Base-by-base conservation (phyloP, 2,329 filamentous ascomycete species). In the Arthrobotrys entomopaga region DNA sequence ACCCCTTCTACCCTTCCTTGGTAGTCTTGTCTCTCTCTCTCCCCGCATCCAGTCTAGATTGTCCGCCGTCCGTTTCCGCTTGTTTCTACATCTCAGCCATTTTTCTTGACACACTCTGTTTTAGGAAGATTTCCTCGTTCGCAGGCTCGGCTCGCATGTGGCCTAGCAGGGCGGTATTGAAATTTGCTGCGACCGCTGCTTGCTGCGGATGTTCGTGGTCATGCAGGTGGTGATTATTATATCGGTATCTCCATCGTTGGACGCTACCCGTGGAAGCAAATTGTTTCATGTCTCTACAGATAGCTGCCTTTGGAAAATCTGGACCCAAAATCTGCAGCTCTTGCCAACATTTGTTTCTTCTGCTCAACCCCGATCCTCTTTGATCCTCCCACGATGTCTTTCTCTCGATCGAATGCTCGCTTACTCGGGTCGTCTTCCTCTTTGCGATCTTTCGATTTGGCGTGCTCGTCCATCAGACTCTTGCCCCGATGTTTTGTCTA, bases 341-440 rank as follows among this genome's bases (percentile, higher is more conserved):
- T 90, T 77, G 87, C 90, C 72, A 97, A 81, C 83, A 98, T 84
- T 78, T 97, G 91, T 78, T 87, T 87, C 77, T 90, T 87, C 83
- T 97, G 89, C 40, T 89, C 85, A 77, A 88, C 84, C 24, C 88
- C 90, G 61, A 97, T 88, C 79, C 87, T 88, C 16, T 88, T 87
- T 48, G 54, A 56, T 7, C 90, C 89, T 1, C 91, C 83, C 43
- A 88, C 90, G 88, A 98, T 97, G 81, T 98, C 95, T 83, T 97
- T 98, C 81, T 97, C 92, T 76, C 89, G 86, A 82, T 97, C 92
- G 82, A 98, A 98, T 0, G 88, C 90, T 74, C 94, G 86, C 82
- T 91, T 90, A 81, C 92, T 97, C 0, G 95, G 94, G 80, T 98
- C 93, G 82, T 97, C 94, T 20, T 95, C 91, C 76, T 92, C 88